Conservation (phyloP, 202 grass and related monocot genomes). For the Zoysia matrella region DNA sequence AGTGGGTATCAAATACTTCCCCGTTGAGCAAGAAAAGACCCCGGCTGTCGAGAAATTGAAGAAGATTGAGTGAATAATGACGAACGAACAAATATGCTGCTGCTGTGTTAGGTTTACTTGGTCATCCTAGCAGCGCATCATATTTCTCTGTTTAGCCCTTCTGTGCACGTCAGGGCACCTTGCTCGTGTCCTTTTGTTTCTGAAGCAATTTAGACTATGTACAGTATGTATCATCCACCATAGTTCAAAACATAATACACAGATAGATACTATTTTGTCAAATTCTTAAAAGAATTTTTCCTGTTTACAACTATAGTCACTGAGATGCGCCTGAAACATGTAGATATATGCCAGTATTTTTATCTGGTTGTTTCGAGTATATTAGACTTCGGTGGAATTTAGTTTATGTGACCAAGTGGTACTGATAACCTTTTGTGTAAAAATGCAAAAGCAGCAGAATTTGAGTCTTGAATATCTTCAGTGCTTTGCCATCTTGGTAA, state of each 20-base stretch:
- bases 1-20: slow-evolving; percentile 47
- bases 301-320: slow-evolving; percentile 14
- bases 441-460: slow-evolving; percentile 23
- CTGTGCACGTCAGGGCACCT: slow-evolving; percentile 34
- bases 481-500: not conserved
- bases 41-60: slow-evolving; percentile 56
- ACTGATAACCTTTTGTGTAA: slow-evolving; percentile 2
- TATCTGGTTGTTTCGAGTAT: slow-evolving; percentile 21
- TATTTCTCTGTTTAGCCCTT: slow-evolving; percentile 35
- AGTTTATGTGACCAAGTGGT: slow-evolving; percentile 18
- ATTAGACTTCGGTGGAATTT: not conserved
- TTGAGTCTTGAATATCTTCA: slow-evolving; percentile 20
- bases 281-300: slow-evolving; percentile 44
- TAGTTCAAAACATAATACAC: slow-evolving; percentile 41
- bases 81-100: slow-evolving; percentile 29
- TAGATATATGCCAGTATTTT: slow-evolving; percentile 8
- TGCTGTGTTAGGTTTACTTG: slow-evolving; percentile 39
- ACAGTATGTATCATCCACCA: slow-evolving; percentile 51
- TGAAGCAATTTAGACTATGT: slow-evolving; percentile 51
- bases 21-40: slow-evolving; percentile 72
- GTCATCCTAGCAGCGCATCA: slow-evolving; percentile 13
- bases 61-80: slow-evolving; percentile 60
- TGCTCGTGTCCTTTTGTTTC: slow-evolving; percentile 35
- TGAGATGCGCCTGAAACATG: slow-evolving; percentile 35
- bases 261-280: slow-evolving; percentile 34